These are phyloP conservation scores for Thelonectria rubi DNA, from an alignment of 2,329 filamentous ascomycete species.

Conservation along the genomic window DNA sequence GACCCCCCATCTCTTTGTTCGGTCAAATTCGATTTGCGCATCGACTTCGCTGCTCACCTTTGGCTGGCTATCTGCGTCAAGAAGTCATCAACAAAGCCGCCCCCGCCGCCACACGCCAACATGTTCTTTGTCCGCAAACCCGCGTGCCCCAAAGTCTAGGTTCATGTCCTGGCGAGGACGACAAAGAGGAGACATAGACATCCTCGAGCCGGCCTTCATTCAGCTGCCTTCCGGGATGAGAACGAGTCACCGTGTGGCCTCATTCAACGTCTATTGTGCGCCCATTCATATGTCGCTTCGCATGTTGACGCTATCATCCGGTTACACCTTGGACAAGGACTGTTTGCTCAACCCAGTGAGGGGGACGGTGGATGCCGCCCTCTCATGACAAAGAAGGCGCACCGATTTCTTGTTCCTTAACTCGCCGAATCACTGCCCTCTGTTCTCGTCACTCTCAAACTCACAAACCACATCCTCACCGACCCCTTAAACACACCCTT, in stretches of 20 bases:
- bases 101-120: slow-evolving; percentile 32
- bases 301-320: slow-evolving; percentile 29
- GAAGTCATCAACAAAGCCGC: slow-evolving; percentile 14
- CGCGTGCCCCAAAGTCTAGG: slow-evolving; percentile 29
- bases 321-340: slow-evolving; percentile 23
- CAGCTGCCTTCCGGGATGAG: slow-evolving; percentile 7
- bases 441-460: slow-evolving; percentile 6
- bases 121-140: slow-evolving; percentile 42
- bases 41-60: not conserved
- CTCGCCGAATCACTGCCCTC: not conserved
- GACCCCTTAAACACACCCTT: not conserved
- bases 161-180: slow-evolving; percentile 34
- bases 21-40: not conserved
- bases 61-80: slow-evolving; percentile 1
- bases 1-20: not conserved
- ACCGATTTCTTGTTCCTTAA: slow-evolving; percentile 8
- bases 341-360: slow-evolving; percentile 7
- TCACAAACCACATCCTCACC: slow-evolving; percentile 2
- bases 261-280: slow-evolving; percentile 12
- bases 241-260: slow-evolving; percentile 16
- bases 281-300: slow-evolving; percentile 15
- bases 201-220: slow-evolving; percentile 19
- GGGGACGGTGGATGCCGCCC: slow-evolving; percentile 16
- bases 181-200: slow-evolving; percentile 22
- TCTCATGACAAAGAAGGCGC: slow-evolving; percentile 36